A percentile compares a stretch with the other conserved stretches of the same genome.
phyloP scores from a whole-genome alignment of 1,284 basidiomycete genomes.

The Golubevia pallescens region DNA sequence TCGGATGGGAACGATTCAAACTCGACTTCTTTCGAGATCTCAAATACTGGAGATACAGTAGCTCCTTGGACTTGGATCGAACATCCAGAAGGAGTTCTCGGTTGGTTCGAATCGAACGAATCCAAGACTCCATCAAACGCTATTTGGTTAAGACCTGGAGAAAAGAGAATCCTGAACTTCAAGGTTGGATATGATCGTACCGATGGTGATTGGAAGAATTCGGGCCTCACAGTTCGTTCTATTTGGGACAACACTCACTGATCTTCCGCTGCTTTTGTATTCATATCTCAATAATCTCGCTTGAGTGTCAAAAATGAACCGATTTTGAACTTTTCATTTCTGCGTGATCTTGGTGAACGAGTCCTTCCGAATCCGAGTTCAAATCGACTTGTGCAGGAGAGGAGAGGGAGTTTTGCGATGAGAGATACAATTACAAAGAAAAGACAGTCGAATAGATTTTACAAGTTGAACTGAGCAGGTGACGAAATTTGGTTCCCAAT shows the following conservation, averaged over 20 bases:
- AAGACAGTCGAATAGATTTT: no score
- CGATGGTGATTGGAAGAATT: background rate
- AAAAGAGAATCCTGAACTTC: constrained; percentile 5
- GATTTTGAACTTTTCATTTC: no score
- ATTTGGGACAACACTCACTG: background rate
- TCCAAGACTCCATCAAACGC: constrained; percentile 12
- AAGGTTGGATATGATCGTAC: background rate
- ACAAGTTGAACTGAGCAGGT: no score
- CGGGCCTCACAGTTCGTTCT: background rate
- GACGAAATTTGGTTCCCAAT: no score
- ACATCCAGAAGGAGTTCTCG: constrained; percentile 70
- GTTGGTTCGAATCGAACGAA: constrained; percentile 66
- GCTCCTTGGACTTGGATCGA: constrained; percentile 69
- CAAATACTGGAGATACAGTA: background rate
- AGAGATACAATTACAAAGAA: no score
- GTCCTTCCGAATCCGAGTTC: no score
- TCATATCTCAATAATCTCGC: background rate
- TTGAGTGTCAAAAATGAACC: background rate
- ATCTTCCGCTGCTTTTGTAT: background rate
- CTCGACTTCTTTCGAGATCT: background rate
- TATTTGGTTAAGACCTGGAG: constrained; percentile 17
- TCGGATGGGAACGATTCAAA: background rate
- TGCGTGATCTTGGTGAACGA: no score
- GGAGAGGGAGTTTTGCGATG: no score
- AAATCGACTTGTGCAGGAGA: no score